Evolutionary conservation across 2,329 filamentous ascomycete genomes (phyloP).

Genomic region (Curvularia spicifera): DNA sequence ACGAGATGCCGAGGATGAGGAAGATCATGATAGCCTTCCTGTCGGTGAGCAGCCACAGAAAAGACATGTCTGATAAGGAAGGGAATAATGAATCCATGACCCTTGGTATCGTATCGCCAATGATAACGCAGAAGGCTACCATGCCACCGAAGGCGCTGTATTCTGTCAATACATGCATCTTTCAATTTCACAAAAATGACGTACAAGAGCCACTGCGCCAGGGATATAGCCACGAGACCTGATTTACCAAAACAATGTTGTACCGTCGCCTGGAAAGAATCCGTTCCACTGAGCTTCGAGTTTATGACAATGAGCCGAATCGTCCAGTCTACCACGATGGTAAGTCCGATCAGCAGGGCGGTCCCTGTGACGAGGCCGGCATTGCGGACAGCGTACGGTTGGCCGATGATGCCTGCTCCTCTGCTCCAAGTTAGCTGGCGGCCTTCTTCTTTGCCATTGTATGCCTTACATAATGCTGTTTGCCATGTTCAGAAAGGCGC

Average conservation of each 20-base stretch:
- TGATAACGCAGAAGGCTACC: constrained; percentile 97
- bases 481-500: constrained; percentile 99
- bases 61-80: constrained; percentile 70
- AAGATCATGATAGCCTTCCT: constrained; percentile 85
- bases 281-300: constrained; percentile 91
- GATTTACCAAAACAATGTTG: constrained; percentile 91
- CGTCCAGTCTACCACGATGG: constrained; percentile 92
- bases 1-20: constrained; percentile 84
- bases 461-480: constrained; percentile 82
- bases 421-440: constrained; percentile 37
- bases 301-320: constrained; percentile 97
- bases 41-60: constrained; percentile 82
- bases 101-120: constrained; percentile 94
- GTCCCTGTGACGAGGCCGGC: constrained; percentile 85
- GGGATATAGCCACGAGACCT: constrained; percentile 84
- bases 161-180: constrained; percentile 28
- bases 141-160: constrained; percentile 89
- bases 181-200: constrained; percentile 22
- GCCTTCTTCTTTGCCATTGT: accelerated
- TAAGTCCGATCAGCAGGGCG: constrained; percentile 77
- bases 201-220: constrained; percentile 94
- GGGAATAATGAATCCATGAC: constrained; percentile 86
- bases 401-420: constrained; percentile 72
- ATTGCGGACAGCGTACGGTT: constrained; percentile 95
- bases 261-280: constrained; percentile 94